Percentiles rank a stretch among this genome's conserved stretches.
Conservation (phyloP, 1,284 basidiomycete genomes). For the Taiwanofungus camphoratus region DNA sequence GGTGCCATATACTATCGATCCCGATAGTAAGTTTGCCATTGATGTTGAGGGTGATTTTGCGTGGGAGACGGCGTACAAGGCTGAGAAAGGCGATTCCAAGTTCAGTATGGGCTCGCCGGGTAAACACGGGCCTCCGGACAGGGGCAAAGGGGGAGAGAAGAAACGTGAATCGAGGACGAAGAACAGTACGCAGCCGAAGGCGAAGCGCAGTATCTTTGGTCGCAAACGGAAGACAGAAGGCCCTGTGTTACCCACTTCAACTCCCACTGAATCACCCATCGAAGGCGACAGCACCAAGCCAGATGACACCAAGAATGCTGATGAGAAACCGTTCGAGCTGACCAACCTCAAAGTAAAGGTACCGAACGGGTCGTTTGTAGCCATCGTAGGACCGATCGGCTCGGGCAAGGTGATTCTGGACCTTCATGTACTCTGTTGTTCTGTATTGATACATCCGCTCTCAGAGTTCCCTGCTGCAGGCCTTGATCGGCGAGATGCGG, state of each 20-base stretch:
- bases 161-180: slow-evolving; percentile 13
- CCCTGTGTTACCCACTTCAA: slow-evolving; percentile 20
- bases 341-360: slow-evolving; percentile 52
- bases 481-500: slow-evolving; percentile 80
- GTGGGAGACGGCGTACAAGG: slow-evolving; percentile 52
- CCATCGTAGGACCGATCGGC: slow-evolving; percentile 69
- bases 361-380: slow-evolving; percentile 59
- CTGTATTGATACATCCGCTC: neutral
- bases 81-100: slow-evolving; percentile 20
- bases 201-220: slow-evolving; percentile 12
- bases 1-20: slow-evolving; percentile 8
- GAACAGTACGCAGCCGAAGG: slow-evolving; percentile 4
- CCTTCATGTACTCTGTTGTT: neutral
- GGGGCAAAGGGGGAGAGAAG: slow-evolving; percentile 12
- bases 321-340: slow-evolving; percentile 59
- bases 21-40: slow-evolving; percentile 36
- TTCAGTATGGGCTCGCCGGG: slow-evolving; percentile 13
- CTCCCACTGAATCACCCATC: slow-evolving; percentile 6
- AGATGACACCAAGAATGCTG: slow-evolving; percentile 21
- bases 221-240: slow-evolving; percentile 15
- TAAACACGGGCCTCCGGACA: slow-evolving; percentile 10
- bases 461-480: slow-evolving; percentile 62
- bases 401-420: slow-evolving; percentile 55
- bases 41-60: slow-evolving; percentile 60
- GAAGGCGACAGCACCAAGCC: slow-evolving; percentile 11